Base-by-base conservation (phyloP, 345 rosid species). In the Sonneratia alba region DNA sequence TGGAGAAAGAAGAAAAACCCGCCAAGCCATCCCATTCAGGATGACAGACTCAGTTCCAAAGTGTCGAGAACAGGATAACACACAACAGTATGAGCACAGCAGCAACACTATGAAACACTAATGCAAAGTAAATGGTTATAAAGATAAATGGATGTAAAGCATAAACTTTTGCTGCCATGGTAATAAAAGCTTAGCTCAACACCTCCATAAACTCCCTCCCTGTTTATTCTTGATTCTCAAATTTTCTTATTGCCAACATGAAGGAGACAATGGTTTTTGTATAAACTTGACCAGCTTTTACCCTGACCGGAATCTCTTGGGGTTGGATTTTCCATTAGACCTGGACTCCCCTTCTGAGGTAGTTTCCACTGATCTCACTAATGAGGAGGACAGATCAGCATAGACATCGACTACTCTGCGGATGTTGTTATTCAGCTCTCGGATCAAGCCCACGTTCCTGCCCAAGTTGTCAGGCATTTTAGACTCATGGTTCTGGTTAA, bases 341-440 rank as follows among this genome's bases (percentile, higher is more conserved):
- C 74, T 72, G 38, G 91, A 91, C 62, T 93, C 98, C 0, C 96
- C 98, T 78, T 93, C 98, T 0, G 89, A 93, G 49, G 97, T 89
- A 82, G 78, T 85, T 56, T 91, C 98, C 47, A 81, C 53, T 38
- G 93, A 83, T 71, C 82, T 83, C 18, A 87, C 80, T 69, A 88
- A 79, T n/a, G 87, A 82, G 82, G 76, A 84, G 7, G 98, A 93
- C 69, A 91, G 92, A 85, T 87, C 94, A 18, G 93, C 85, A 79
- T 93, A 93, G 57, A 93, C 92, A 82, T 82, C 86, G 36, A 91
- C 96, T 36, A 88, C 97, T 61, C 92, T 85, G 71, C 91, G 88
- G 65, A 93, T 89, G 70, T 93, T 91, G 86, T 86, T 89, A 71
- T 93, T 93, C 67, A 93, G 93, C 80, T 93, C 96, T 79, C 85